Conservation (phyloP, 768 basidiomycete species). For the Xerocomellus amylosporus region DNA sequence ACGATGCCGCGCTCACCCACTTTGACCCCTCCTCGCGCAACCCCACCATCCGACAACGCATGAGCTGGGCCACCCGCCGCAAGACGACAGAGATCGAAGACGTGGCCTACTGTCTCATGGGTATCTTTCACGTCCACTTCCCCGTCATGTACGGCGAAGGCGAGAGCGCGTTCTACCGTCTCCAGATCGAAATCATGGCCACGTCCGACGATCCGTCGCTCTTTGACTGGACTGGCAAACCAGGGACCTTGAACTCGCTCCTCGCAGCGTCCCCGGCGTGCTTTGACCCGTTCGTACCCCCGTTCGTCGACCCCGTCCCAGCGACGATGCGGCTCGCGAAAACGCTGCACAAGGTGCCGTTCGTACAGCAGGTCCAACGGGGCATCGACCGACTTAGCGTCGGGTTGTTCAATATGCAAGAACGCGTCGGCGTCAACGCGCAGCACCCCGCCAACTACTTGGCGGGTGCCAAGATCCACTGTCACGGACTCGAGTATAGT, state of each 20-base stretch:
- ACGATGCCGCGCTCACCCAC: slow-evolving; percentile 15
- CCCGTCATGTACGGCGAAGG: slow-evolving; percentile 32
- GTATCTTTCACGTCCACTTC: slow-evolving; percentile 26
- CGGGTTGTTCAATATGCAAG: slow-evolving; percentile 18
- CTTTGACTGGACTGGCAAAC: slow-evolving; percentile 26
- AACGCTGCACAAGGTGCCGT: slow-evolving; percentile 9
- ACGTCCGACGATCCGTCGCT: slow-evolving; percentile 21
- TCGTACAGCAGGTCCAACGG: slow-evolving; percentile 11
- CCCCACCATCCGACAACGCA: slow-evolving; percentile 17
- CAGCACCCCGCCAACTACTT: slow-evolving; percentile 22
- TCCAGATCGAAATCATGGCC: slow-evolving; percentile 29
- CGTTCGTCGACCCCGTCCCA: slow-evolving; percentile 16
- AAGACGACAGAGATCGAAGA: slow-evolving; percentile 31
- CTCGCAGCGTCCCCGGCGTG: slow-evolving; percentile 18
- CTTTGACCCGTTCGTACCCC: slow-evolving; percentile 23
- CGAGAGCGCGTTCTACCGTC: slow-evolving; percentile 24
- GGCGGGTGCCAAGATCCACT: slow-evolving; percentile 20
- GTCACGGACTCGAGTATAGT: slow-evolving; percentile 21
- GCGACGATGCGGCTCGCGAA: slow-evolving; percentile 8
- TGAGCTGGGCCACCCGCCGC: slow-evolving; percentile 31
- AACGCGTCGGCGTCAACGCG: slow-evolving; percentile 18
- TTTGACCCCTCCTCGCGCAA: slow-evolving; percentile 16
- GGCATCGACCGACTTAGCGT: slow-evolving; percentile 13
- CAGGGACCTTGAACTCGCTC: slow-evolving; percentile 11
- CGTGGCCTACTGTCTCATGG: slow-evolving; percentile 29